Evolutionary conservation across 2,329 filamentous ascomycete genomes (phyloP), one percentile per base, ranked within the genome.

Genomic region (Microcyclosporella mali): DNA sequence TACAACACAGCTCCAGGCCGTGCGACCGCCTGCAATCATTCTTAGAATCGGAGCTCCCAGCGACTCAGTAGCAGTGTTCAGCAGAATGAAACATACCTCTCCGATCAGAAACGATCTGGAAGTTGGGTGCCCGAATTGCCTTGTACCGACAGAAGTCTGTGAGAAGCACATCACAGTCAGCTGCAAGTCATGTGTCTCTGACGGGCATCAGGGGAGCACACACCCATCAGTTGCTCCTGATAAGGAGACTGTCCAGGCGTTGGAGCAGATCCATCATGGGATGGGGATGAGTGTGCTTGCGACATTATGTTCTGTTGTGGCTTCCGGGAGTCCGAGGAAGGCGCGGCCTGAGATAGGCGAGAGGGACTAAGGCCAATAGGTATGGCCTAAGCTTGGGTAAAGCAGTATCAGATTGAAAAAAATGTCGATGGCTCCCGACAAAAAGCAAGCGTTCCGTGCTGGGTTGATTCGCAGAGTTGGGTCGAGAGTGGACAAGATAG

Each of bases 1-100:
- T 45, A 94, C 87, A 46, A 76, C 77, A 70, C 83, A 85, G 45
- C 87, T 90, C 88, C 88, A 95, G 45, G 88, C 88, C 45, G 88
- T 95, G 57, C 88, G 85, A 53, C 88, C 88, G 55, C 88, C 88
- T 92, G 56, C 29, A 18, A 38, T 14, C 21, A n/a, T 12, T 18
- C 45, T 53, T 30, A 53, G 44, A 9, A 37, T 25, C 21, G 21
- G 9, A 9, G 4, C 9, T 25, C 9, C 21, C 4, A 25, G 33
- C 10, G 33, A 36, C 21, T 38, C 33, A 19, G 25, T 10, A 11
- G 6, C n/a, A 29, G 21, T 33, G 28, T 6, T n/a, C 7, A 15
- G 33, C 33, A 19, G 32, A 29, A 37, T 38, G 53, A 8, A 21
- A 38, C 69, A 57, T 73, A 85, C 83, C 83, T 75, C 84, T 75